Evolutionary conservation across 179 eudicot species (phyloP).

Genomic region (Spinacia oleracea): DNA sequence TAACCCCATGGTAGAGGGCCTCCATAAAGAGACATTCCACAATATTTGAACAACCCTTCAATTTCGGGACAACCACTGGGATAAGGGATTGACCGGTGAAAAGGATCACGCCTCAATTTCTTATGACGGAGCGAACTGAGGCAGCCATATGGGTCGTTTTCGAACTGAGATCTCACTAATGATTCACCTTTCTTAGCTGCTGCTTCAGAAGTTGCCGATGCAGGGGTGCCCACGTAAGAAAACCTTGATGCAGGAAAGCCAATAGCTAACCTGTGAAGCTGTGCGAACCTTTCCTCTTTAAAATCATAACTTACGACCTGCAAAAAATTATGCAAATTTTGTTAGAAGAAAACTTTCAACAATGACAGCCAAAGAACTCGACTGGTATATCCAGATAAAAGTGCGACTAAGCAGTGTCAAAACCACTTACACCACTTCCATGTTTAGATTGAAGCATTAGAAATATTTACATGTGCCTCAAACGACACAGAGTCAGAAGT

Average conservation of each 20-base stretch:
- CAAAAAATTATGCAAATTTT: not conserved
- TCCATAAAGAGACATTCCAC: slow-evolving; percentile 60
- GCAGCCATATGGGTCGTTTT: slow-evolving; percentile 88
- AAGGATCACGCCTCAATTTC: slow-evolving; percentile 78
- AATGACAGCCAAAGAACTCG: not conserved
- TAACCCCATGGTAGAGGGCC: slow-evolving; percentile 82
- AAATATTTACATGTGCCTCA: not conserved
- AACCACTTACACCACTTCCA: not conserved
- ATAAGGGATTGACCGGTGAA: slow-evolving; percentile 80
- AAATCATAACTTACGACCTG: slow-evolving; percentile 97
- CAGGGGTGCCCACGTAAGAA: slow-evolving; percentile 75
- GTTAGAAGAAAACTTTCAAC: not conserved
- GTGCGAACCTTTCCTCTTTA: slow-evolving; percentile 82
- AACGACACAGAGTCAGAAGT: not conserved
- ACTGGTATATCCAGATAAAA: not conserved
- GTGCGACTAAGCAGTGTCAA: not conserved
- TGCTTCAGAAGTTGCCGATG: slow-evolving; percentile 65
- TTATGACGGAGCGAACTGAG: slow-evolving; percentile 68
- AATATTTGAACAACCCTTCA: slow-evolving; percentile 64
- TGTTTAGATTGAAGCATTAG: not conserved
- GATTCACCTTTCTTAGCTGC: slow-evolving; percentile 89
- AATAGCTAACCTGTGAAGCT: slow-evolving; percentile 77
- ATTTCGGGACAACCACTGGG: slow-evolving; percentile 86
- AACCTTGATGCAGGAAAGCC: slow-evolving; percentile 79
- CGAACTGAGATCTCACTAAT: slow-evolving; percentile 76